Evolutionary conservation across 1,284 basidiomycete genomes (phyloP), one percentile per base, ranked within the genome.

Genomic region (Agroathelia rolfsii): DNA sequence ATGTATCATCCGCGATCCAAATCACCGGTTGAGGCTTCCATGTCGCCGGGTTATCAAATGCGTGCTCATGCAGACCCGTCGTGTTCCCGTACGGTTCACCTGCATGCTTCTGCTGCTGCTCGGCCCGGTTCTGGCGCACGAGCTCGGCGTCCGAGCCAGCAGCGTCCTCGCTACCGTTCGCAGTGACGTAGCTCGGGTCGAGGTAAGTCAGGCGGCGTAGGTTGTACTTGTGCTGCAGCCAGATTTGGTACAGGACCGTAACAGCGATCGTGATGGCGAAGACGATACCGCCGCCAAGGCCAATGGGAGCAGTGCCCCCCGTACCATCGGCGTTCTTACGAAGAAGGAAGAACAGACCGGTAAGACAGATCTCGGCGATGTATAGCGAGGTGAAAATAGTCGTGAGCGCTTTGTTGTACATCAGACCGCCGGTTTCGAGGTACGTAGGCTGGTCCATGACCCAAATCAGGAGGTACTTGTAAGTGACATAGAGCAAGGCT

Each of bases 321-420:
- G 28, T 30, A 4, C 30, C 41, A 8, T 43, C 39, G 5, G 55
- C 43, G 0, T 54, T 50, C 23, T 73, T 73, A 23, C n/a, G n/a
- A n/a, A n/a, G n/a, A n/a, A 82, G 52, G 63, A 81, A 80, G 56
- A 81, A 80, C n/a, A 82, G 56, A 5, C 70, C 72, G 5, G 68
- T 62, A 10, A 83, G 54, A 42, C 70, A 77, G 24, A 81, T 53
- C 47, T 80, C 73, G 39, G 69, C 64, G 46, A 83, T 74, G 50
- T 83, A 84, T 27, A 79, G 57, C 82, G 12, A 77, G 72, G 46
- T 85, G 65, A 69, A 34, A 2, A 24, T 14, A 26, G 28, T 18
- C 21, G 16, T 25, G 27, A 28, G 22, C n/a, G 8, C n/a, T 28
- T 7, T 10, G 10, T 34, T 5, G 11, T 15, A 33, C 21, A 8